phyloP scores from a whole-genome alignment of 352 stramenopile species.

The Thalassiosira hispida region DNA sequence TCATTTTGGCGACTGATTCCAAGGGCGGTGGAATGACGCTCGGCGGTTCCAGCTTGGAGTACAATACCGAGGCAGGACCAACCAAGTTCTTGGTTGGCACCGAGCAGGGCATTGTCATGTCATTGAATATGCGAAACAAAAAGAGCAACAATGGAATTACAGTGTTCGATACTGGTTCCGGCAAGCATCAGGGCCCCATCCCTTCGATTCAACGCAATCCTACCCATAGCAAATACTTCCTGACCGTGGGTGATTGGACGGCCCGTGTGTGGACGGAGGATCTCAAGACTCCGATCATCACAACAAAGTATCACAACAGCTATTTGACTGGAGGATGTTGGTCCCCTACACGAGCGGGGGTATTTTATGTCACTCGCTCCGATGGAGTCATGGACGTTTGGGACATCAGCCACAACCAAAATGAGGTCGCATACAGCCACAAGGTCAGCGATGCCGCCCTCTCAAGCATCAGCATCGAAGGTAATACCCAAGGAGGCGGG shows the following conservation, averaged over 20 bases:
- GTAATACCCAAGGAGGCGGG: slow-evolving; percentile 88
- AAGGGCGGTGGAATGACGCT: slow-evolving; percentile 87
- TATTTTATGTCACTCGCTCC: slow-evolving; percentile 97
- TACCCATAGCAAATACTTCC: slow-evolving; percentile 97
- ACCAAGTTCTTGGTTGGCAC: slow-evolving; percentile 98
- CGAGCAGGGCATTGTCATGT: slow-evolving; percentile 94
- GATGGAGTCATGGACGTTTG: slow-evolving; percentile 95
- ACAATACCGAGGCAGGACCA: slow-evolving; percentile 94
- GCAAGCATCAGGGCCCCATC: slow-evolving; percentile 95
- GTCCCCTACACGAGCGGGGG: slow-evolving; percentile 93
- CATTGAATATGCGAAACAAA: slow-evolving; percentile 94
- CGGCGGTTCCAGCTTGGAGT: slow-evolving; percentile 94
- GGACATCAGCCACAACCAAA: slow-evolving; percentile 97
- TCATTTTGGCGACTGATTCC: slow-evolving; percentile 67
- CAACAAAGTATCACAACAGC: slow-evolving; percentile 94
- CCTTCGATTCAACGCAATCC: slow-evolving; percentile 96
- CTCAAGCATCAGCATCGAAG: slow-evolving; percentile 92
- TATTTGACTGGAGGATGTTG: slow-evolving; percentile 97
- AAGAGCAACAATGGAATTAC: slow-evolving; percentile 97
- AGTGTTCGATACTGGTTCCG: slow-evolving; percentile 92
- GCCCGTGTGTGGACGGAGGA: slow-evolving; percentile 96
- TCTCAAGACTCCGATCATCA: slow-evolving; percentile 97
- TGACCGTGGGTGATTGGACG: slow-evolving; percentile 97
- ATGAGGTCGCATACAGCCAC: slow-evolving; percentile 96
- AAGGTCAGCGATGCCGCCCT: slow-evolving; percentile 93